Base-by-base conservation (phyloP, 208 protist species). In the Crithidia acanthocephali region DNA sequence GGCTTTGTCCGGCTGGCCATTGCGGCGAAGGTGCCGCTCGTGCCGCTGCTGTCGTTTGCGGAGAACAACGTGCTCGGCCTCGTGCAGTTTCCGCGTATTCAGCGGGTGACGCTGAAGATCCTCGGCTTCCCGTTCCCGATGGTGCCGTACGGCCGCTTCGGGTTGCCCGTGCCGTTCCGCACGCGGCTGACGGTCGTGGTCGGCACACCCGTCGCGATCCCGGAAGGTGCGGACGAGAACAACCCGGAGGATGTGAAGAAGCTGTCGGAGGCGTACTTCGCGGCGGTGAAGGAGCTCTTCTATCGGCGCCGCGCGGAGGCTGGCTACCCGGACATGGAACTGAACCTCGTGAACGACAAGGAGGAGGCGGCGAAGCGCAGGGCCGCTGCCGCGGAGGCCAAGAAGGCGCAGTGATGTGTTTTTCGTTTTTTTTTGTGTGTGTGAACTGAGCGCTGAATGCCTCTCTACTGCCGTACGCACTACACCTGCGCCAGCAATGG, bases 61-160 rank as follows among this genome's bases (percentile, higher is more conserved):
- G 92, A 97, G 68, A 74, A 91, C 57, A 91, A 94, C 76, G 60
- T 97, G 22, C 45, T 95, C 18, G 81, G 81, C 25, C 66, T 93
- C 25, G 20, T 95, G 22, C 76, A 85, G 15, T 74, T 94, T 32
- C 90, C 86, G 2, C 63, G 68, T 28, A 81, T 95, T 51, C 92
- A 95, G 68, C 71, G 65, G 13, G 35, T 82, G 15, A 84, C 79
- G 8, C 81, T 95, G 8, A 85, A 83, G 48, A 25, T 85, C 16
- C 40, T 95, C 42, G 90, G 92, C 27, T 97, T 95, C 68, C 90
- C 88, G 0, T 92, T 94, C 47, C 92, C 92, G 13, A 86, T 89
- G 42, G 60, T 97, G 9, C 87, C 86, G 2, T 84, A 85, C 55
- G 92, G 92, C 47, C 77, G 88, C 22, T 91, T 86, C 53, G 74